A percentile compares a stretch with the other conserved stretches of the same genome.
phyloP scores from a whole-genome alignment of 768 basidiomycete genomes.

The Mycena capillaripes region DNA sequence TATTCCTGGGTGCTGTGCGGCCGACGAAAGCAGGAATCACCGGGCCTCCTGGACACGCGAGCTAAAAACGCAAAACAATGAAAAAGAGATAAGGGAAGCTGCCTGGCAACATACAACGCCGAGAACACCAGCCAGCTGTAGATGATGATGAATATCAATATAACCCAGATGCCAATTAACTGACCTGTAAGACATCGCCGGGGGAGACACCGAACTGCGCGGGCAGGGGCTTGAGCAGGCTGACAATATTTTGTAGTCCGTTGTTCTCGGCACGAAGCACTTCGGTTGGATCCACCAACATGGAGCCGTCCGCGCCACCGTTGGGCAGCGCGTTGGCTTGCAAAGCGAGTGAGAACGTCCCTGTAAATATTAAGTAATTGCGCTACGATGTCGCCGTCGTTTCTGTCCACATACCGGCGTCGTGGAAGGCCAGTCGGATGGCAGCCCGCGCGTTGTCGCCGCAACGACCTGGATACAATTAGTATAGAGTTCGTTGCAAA shows the following conservation, averaged over 20 bases:
- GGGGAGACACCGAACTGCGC: slow-evolving; percentile 27
- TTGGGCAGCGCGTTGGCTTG: slow-evolving; percentile 8
- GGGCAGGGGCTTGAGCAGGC: slow-evolving; percentile 7
- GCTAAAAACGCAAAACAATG: neutral
- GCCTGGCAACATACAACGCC: neutral
- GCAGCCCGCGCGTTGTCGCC: slow-evolving; percentile 28
- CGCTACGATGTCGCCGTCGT: neutral
- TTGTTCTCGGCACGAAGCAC: slow-evolving; percentile 28
- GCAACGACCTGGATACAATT: slow-evolving; percentile 23
- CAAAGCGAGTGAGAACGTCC: slow-evolving; percentile 23
- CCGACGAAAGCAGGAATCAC: slow-evolving; percentile 28
- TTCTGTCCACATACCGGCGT: slow-evolving; percentile 27
- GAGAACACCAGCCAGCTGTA: neutral
- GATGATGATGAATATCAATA: neutral
- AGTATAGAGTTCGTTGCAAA: neutral
- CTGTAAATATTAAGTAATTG: neutral
- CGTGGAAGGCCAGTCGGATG: slow-evolving; percentile 33
- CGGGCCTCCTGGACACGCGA: slow-evolving; percentile 34
- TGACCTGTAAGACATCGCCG: slow-evolving; percentile 32
- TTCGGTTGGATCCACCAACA: slow-evolving; percentile 16
- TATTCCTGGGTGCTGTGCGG: slow-evolving; percentile 16
- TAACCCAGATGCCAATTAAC: neutral
- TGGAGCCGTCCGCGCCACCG: slow-evolving; percentile 15
- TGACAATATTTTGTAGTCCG: slow-evolving; percentile 26
- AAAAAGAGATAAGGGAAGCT: neutral